phyloP scores from a whole-genome alignment of 805 yeast genomes.

The Candida montana region DNA sequence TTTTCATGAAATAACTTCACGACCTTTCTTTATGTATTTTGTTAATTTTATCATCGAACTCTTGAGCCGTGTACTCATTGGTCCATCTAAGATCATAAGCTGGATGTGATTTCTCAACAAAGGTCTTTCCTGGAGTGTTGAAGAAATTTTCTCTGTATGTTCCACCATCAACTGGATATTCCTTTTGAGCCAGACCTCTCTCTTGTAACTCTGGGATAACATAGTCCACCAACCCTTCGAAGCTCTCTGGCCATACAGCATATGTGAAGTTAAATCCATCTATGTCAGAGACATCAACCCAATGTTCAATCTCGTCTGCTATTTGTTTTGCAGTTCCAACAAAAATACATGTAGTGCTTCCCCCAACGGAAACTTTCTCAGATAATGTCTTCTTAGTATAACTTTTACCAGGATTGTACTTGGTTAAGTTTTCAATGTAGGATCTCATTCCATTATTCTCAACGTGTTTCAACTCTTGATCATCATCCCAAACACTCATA shows the following conservation, averaged over 20 bases:
- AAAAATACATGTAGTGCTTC: conserved; percentile 9
- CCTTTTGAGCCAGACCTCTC: conserved; percentile 32
- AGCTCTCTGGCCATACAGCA: conserved; percentile 34
- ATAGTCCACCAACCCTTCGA: conserved; percentile 33
- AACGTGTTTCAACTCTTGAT: conserved; percentile 30
- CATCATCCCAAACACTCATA: conserved; percentile 28
- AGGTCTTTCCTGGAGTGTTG: conserved; percentile 17
- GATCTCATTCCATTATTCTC: conserved; percentile 15
- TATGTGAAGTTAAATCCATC: conserved; percentile 40
- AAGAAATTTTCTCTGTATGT: conserved; percentile 33
- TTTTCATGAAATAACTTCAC: too few relatives aligned
- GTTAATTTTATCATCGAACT: not conserved
- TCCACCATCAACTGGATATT: conserved; percentile 25
- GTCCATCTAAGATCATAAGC: not conserved
- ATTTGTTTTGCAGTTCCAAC: conserved; percentile 34
- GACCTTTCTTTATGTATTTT: too few relatives aligned
- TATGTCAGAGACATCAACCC: conserved; percentile 33
- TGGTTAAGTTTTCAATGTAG: conserved; percentile 19
- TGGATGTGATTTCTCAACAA: conserved; percentile 14
- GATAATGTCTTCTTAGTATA: conserved; percentile 21
- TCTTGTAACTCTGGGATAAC: conserved; percentile 33
- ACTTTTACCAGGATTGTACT: conserved; percentile 18
- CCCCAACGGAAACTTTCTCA: conserved; percentile 25
- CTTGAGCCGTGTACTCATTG: not conserved
- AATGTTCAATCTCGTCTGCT: conserved; percentile 36